Base-by-base conservation (phyloP, 2,329 filamentous ascomycete species). In the Didymella arachidicola region DNA sequence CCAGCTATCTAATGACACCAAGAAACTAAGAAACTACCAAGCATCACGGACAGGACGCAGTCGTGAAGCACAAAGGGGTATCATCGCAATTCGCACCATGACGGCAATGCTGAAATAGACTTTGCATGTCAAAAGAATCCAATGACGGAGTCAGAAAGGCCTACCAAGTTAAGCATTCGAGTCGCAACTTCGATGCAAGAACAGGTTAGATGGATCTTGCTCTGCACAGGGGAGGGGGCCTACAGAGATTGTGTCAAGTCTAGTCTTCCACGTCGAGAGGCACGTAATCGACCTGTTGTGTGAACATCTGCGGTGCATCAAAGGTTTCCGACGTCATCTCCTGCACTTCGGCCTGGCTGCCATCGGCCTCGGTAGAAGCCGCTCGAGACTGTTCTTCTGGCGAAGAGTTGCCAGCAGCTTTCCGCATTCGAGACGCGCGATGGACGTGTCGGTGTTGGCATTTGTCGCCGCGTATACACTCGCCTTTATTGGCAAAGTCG, bases 381-480 rank as follows among this genome's bases (percentile, higher is more conserved):
- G 59, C 51, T 25, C 62, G 54, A 8, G 46, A 57, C 34, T 10
- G 42, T 10, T 32, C 57, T 39, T 64, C 57, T 19, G 67, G 63
- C 12, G 67, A 64, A 18, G 65, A 59, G 29, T 47, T 61, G 43
- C 59, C 63, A 14, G 44, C 53, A 29, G 61, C 38, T 43, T 67
- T 65, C 36, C 69, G 69, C 65, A 73, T 69, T 14, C 70, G 65
- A 50, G 66, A 65, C 12, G 72, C 72, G 43, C 70, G 68, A 30
- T 95, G 91, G 75, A 94, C 87, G 79, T 99, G 95, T 59, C 88
- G 90, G 53, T 97, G 85, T 75, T 89, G 90, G 82, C 94, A 98
- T 66, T 89, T 88, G 78, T 89, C 59, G 87, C 75, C 86, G 87
- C 75, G 87, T 88, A 47, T 57, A 86, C 95, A 99, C 62, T 83